phyloP scores from a whole-genome alignment of 768 basidiomycete species.

The Hemileccinum impolitum region DNA sequence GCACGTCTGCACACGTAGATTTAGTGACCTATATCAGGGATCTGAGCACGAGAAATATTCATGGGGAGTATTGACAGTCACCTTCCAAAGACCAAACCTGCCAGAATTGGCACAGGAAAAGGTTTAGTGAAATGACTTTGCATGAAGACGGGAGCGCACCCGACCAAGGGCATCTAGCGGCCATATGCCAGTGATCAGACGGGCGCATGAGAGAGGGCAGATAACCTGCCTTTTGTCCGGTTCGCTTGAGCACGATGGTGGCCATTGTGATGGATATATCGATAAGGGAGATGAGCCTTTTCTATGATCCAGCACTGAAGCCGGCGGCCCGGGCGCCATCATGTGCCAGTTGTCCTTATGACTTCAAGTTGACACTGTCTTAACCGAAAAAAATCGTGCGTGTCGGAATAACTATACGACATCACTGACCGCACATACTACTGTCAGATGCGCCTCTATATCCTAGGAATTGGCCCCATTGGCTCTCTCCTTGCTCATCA shows the following conservation, averaged over 20 bases:
- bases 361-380: not conserved
- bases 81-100: constrained; percentile 75
- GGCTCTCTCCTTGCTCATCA: constrained; percentile 81
- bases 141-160: constrained; percentile 36
- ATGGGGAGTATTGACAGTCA: constrained; percentile 18
- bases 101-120: not conserved
- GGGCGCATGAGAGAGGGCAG: not conserved
- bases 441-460: constrained; percentile 52
- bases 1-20: constrained; percentile 56
- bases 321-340: constrained; percentile 11
- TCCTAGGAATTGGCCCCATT: constrained; percentile 79
- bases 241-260: constrained; percentile 53
- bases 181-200: constrained; percentile 3
- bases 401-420: not conserved
- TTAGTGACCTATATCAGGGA: constrained; percentile 47
- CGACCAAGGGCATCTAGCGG: constrained; percentile 67
- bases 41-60: constrained; percentile 1
- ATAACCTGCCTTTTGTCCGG: constrained; percentile 50
- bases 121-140: constrained; percentile 1
- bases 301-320: too few species aligned
- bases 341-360: constrained; percentile 1
- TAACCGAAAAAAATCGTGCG: too few species aligned
- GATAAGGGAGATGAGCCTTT: constrained; percentile 5
- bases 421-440: too few species aligned
- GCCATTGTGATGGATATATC: constrained; percentile 40